Conservation (phyloP, 148 eudicot species). For the Cornus kousa region DNA sequence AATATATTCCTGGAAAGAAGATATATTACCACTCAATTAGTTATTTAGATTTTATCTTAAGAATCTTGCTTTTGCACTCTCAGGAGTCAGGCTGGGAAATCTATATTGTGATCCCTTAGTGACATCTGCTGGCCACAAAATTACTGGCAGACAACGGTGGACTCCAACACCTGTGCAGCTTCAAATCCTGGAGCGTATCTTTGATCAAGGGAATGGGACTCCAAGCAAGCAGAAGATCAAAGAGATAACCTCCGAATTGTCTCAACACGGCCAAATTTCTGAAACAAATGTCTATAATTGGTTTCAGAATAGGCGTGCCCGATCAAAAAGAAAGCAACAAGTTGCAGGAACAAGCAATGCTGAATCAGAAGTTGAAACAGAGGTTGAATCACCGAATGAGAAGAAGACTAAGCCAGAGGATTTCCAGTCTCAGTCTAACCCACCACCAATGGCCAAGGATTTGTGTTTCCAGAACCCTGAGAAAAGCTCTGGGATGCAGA, state of each 20-base stretch:
- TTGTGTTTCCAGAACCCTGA: conserved; percentile 61
- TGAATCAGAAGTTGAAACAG: conserved; percentile 85
- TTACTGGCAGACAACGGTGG: conserved; percentile 81
- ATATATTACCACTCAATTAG: not conserved
- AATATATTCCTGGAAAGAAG: not conserved
- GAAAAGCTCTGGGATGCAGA: conserved; percentile 52
- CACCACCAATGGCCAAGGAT: conserved; percentile 47
- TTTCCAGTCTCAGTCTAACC: conserved; percentile 44
- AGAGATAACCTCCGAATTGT: conserved; percentile 70
- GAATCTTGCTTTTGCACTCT: conserved; percentile 5
- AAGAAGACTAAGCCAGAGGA: conserved; percentile 76
- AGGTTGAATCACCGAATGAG: conserved; percentile 69
- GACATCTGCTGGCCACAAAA: conserved; percentile 67
- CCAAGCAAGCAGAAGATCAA: conserved; percentile 95
- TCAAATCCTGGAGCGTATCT: conserved; percentile 81
- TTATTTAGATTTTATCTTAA: not conserved
- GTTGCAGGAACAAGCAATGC: conserved; percentile 50
- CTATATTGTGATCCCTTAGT: conserved; percentile 71
- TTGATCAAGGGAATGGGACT: conserved; percentile 82
- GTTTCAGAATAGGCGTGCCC: conserved; percentile 94
- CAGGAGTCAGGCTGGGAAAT: conserved; percentile 83
- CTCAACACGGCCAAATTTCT: conserved; percentile 85
- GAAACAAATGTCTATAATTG: conserved; percentile 95
- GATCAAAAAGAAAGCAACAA: conserved; percentile 84
- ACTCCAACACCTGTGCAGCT: conserved; percentile 86